A percentile compares a stretch with the other conserved stretches of the same genome.
phyloP scores from a whole-genome alignment of 257 asterid genomes.

The Nicotiana noctiflora region DNA sequence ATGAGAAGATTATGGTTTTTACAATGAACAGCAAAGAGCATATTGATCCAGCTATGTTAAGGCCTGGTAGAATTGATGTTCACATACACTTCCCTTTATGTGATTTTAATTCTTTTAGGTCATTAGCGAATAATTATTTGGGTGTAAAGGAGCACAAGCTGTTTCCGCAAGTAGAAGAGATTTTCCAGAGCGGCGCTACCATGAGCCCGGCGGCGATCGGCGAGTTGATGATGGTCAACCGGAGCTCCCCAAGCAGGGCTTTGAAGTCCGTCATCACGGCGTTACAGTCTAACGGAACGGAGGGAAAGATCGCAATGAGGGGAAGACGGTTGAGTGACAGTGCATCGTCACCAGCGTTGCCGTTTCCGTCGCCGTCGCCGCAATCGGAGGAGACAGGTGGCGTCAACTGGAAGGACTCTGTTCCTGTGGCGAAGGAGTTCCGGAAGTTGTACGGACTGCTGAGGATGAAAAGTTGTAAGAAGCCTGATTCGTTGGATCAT shows the following conservation, averaged over 20 bases:
- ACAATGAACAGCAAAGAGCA: conserved; percentile 65
- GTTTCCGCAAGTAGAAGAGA: conserved; percentile 71
- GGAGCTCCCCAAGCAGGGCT: conserved; percentile 82
- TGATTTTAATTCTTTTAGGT: conserved; percentile 69
- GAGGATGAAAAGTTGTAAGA: conserved; percentile 55
- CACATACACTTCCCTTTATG: conserved; percentile 73
- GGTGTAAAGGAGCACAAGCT: conserved; percentile 78
- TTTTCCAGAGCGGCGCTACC: conserved; percentile 69
- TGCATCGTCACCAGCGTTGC: conserved; percentile 30
- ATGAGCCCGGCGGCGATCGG: conserved; percentile 82
- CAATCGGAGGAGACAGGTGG: conserved; percentile 39
- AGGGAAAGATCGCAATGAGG: conserved; percentile 22
- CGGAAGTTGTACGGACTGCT: conserved; percentile 61
- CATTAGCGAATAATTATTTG: conserved; percentile 58
- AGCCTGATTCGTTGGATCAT: conserved; percentile 47
- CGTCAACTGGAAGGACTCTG: conserved; percentile 33
- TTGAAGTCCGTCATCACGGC: conserved; percentile 73
- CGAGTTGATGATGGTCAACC: conserved; percentile 81
- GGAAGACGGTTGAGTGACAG: conserved; percentile 37
- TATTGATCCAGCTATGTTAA: conserved; percentile 47
- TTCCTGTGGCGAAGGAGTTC: conserved; percentile 51
- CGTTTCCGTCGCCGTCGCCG: conserved; percentile 34
- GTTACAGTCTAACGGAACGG: conserved; percentile 40
- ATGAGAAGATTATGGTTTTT: conserved; percentile 73
- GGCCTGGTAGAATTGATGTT: conserved; percentile 86